Evolutionary conservation across 2,329 filamentous ascomycete genomes (phyloP), one percentile per base, ranked within the genome.

Genomic region (Alternaria viburni): DNA sequence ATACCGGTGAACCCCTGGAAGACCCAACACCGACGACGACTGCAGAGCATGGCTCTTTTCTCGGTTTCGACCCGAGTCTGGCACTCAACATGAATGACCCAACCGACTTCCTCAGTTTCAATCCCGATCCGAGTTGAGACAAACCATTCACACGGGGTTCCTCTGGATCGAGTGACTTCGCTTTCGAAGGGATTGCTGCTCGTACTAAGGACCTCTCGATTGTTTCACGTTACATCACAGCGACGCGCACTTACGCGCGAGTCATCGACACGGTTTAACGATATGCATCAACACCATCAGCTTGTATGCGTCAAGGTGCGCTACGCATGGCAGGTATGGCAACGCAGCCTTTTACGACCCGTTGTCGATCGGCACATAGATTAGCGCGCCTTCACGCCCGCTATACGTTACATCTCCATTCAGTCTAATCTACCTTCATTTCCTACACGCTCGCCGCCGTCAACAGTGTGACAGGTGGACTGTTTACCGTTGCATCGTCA

Each of bases 1-100:
- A 85, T 60, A 82, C 83, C 23, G 83, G 83, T 13, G 66, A 84
- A 21, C 64, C 77, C 11, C 68, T 84, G 6, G 74, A 77, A 9
- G 56, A 61, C 19, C 61, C 71, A 17, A 36, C 57, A 13, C 59
- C 66, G 36, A 32, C 21, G 25, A 32, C 52, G 11, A 59, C 64
- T 9, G 57, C 54, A 21, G 70, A 70, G 19, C 62, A 69, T 8
- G 64, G 61, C 41, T 13, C 62, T 1, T 74, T 74, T 44, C 62
- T 69, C 4, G 58, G 57, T 25, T 74, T 71, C 6, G 59, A 59
- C 1, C 49, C 70, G 9, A 46, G 49, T 25, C 26, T 73, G 11
- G 36, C 49, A 4, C 44, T 55, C 6, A 50, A 51, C 3, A 59
- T 62, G 50, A 59, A 67, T 17, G 65, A 69, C 30, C 23, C 69